Base-by-base conservation (phyloP, 352 stramenopile species). In the Globisporangium heterothallicum region DNA sequence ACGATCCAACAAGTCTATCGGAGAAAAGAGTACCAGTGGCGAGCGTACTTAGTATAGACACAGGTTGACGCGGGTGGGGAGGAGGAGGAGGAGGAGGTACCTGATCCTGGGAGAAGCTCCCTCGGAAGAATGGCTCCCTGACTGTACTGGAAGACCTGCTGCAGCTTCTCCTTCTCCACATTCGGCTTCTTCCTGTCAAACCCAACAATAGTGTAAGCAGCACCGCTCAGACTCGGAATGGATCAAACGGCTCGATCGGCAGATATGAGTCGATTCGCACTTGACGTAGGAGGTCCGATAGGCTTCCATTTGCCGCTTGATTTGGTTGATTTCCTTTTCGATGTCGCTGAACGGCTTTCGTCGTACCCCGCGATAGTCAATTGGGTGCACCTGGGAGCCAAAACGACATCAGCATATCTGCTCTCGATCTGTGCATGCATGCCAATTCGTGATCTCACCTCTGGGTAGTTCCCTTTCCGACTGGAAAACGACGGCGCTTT, bases 141-240 rank as follows among this genome's bases (percentile, higher is more conserved):
- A 1, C 72, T 72, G 61, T 85, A 92, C 21, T 78, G 80, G 36
- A 92, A 90, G 6, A 75, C 53, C 42, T 92, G 78, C 53, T 92
- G 81, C 12, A 92, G 68, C 53, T 88, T 92, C 47, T 92, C 78
- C 50, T 92, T 92, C 41, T 92, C 78, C 29, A 86, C 70, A 26
- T 88, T 88, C 1, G 76, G 77, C 46, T 61, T 70, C 45, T 58
- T 61, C 22, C 63, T 78, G 42, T n/a, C 12, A 38, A 38, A 10
- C 2, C 3, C 32, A 38, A 38, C 14, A 10, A 10, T 19, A 63
- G 40, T 24, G 42, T n/a, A 47, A 24, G n/a, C n/a, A 16, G 16
- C 40, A 30, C 18, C 42, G 18, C 43, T n/a, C 12, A 14, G 22
- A 49, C 10, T n/a, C n/a, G n/a, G n/a, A n/a, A n/a, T n/a, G n/a